A percentile compares a stretch with the other conserved stretches of the same genome.
Conservation (phyloP, 2,329 filamentous ascomycete genomes). For the Diaporthe sp. region DNA sequence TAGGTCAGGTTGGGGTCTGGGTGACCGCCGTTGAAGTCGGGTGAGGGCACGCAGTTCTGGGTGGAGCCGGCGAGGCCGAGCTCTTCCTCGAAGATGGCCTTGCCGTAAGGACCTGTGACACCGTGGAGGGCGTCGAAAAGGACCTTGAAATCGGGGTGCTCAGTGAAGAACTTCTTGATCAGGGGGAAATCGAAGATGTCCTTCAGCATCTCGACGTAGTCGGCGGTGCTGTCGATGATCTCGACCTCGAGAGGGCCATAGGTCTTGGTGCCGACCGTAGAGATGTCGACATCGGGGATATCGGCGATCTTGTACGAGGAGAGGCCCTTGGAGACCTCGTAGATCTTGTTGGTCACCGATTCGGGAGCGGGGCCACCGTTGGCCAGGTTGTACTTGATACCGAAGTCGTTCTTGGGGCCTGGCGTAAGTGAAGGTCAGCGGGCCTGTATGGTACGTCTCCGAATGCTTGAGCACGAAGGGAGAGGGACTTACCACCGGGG, state of each 20-base stretch:
- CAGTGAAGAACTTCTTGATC: slow-evolving; percentile 92
- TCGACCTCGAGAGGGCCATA: slow-evolving; percentile 94
- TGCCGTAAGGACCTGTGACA: slow-evolving; percentile 95
- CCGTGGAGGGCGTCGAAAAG: slow-evolving; percentile 95
- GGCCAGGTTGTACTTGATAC: slow-evolving; percentile 99
- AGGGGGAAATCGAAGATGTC: slow-evolving; percentile 98
- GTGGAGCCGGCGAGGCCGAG: slow-evolving; percentile 81
- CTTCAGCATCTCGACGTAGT: slow-evolving; percentile 96
- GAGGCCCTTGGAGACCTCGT: slow-evolving; percentile 88
- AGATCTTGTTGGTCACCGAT: slow-evolving; percentile 98
- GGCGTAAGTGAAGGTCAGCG: slow-evolving; percentile 28
- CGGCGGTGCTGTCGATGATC: slow-evolving; percentile 91
- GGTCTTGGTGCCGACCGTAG: slow-evolving; percentile 83
- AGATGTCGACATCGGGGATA: slow-evolving; percentile 88
- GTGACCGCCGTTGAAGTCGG: slow-evolving; percentile 97
- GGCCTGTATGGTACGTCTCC: neutral
- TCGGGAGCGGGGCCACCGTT: slow-evolving; percentile 97
- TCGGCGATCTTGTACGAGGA: slow-evolving; percentile 93
- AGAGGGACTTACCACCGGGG: slow-evolving; percentile 80
- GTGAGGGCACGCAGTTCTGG: slow-evolving; percentile 92
- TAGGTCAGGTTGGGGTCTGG: slow-evolving; percentile 98
- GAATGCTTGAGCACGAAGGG: neutral
- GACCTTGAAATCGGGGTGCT: slow-evolving; percentile 93
- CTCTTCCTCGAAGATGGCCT: slow-evolving; percentile 94
- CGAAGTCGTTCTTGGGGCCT: slow-evolving; percentile 96